These are phyloP conservation scores for Apostasia shenzhenica DNA, from an alignment of 106 monocot genomes.

Conservation along the genomic window DNA sequence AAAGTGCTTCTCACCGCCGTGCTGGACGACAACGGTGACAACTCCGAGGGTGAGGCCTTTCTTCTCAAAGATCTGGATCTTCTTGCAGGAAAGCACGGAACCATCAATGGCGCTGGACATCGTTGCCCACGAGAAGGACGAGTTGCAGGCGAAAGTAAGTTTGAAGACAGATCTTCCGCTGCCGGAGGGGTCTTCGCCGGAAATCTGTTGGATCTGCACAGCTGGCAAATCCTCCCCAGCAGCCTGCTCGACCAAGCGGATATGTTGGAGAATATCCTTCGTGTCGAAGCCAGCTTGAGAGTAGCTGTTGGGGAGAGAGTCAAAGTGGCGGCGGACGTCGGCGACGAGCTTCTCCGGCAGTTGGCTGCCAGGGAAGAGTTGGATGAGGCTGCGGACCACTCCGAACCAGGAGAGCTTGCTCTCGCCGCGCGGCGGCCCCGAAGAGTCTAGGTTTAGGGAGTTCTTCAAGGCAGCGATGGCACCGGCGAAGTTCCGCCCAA, in stretches of 20 bases:
- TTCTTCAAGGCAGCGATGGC: slow-evolving; percentile 63
- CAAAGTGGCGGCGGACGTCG: slow-evolving; percentile 79
- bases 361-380: slow-evolving; percentile 63
- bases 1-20: slow-evolving; percentile 43
- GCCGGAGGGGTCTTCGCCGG: slow-evolving; percentile 10
- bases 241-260: slow-evolving; percentile 63
- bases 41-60: slow-evolving; percentile 73
- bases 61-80: slow-evolving; percentile 90
- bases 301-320: slow-evolving; percentile 82
- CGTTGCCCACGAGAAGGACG: slow-evolving; percentile 75
- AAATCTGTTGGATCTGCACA: slow-evolving; percentile 47
- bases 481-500: slow-evolving; percentile 55
- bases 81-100: slow-evolving; percentile 56
- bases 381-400: slow-evolving; percentile 53
- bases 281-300: slow-evolving; percentile 77
- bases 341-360: slow-evolving; percentile 71
- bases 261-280: slow-evolving; percentile 77
- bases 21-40: slow-evolving; percentile 34
- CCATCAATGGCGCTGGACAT: slow-evolving; percentile 62
- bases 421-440: slow-evolving; percentile 14
- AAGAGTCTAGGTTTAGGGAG: slow-evolving; percentile 53
- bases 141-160: slow-evolving; percentile 61
- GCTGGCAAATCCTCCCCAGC: slow-evolving; percentile 53
- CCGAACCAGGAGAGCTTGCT: slow-evolving; percentile 44
- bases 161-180: slow-evolving; percentile 25